These are phyloP conservation scores for Stipa capillata DNA, from an alignment of 176 grass and related monocot genomes.

Conservation along the genomic window DNA sequence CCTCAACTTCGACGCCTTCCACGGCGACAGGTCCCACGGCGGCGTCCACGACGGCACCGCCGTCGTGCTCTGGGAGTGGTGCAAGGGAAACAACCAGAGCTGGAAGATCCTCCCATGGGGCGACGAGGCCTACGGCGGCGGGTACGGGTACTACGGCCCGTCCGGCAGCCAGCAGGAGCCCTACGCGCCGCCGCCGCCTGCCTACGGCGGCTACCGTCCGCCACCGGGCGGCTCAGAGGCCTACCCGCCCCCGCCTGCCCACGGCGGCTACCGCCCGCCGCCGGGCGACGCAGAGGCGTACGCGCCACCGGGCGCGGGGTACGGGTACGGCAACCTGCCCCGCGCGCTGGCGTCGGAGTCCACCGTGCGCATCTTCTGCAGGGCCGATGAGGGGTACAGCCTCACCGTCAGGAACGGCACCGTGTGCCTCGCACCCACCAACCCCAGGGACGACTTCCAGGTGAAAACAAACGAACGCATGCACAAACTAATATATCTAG, in stretches of 20 bases:
- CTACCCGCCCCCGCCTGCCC: background rate
- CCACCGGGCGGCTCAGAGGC: constrained; percentile 23
- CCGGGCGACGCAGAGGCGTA: background rate
- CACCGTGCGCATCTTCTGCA: constrained; percentile 46
- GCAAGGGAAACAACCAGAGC: constrained; percentile 62
- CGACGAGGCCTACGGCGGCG: constrained; percentile 19
- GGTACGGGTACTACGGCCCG: background rate
- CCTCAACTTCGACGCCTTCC: constrained; percentile 69
- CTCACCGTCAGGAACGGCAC: constrained; percentile 46
- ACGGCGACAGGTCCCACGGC: constrained; percentile 68
- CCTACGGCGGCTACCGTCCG: background rate
- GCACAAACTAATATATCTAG: background rate
- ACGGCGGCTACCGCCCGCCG: too few species aligned
- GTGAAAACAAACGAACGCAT: background rate
- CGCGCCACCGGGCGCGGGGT: background rate
- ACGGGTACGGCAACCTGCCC: constrained; percentile 10
- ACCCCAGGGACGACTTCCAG: constrained; percentile 61
- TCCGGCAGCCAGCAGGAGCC: background rate
- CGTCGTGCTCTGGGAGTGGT: constrained; percentile 75
- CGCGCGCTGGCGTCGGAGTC: constrained; percentile 27
- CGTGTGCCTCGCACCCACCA: constrained; percentile 48
- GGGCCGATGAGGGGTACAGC: constrained; percentile 43
- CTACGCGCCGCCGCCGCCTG: constrained; percentile 19
- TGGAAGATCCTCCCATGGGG: constrained; percentile 71
- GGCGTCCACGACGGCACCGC: constrained; percentile 62